Percentiles rank a stretch among this genome's conserved stretches.
phyloP scores from a whole-genome alignment of 345 rosid species.

The Corchorus capsularis region DNA sequence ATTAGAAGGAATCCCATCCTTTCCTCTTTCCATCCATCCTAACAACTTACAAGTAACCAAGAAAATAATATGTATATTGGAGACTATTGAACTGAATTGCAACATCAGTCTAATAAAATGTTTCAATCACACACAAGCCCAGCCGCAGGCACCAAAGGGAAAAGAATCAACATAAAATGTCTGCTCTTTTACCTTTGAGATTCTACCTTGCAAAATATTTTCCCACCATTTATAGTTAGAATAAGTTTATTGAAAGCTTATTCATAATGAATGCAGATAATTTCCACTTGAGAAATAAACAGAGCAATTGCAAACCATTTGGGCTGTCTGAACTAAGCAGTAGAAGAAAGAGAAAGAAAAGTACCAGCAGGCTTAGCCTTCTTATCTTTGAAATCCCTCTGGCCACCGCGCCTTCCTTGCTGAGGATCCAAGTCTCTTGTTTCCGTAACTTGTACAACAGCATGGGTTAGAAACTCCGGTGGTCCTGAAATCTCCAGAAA shows the following conservation, averaged over 20 bases:
- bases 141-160: neutral
- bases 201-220: neutral
- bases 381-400: constrained; percentile 53
- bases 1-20: no score
- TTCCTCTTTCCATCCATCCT: neutral
- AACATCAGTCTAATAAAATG: neutral
- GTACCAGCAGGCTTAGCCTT: constrained; percentile 72
- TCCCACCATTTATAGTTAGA: neutral
- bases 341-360: neutral
- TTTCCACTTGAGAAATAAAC: neutral
- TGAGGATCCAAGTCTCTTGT: constrained; percentile 48
- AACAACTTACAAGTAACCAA: neutral
- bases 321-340: neutral
- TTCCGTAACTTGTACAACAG: constrained; percentile 48
- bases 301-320: neutral
- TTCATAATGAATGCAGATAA: neutral
- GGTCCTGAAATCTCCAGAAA: constrained; percentile 78
- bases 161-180: neutral
- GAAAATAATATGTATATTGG: neutral
- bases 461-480: constrained; percentile 78
- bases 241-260: neutral
- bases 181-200: neutral
- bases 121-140: neutral
- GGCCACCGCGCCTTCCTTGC: constrained; percentile 46
- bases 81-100: neutral